Conservation (phyloP, 1,284 basidiomycete species). For the Ustilago shanxiensis region DNA sequence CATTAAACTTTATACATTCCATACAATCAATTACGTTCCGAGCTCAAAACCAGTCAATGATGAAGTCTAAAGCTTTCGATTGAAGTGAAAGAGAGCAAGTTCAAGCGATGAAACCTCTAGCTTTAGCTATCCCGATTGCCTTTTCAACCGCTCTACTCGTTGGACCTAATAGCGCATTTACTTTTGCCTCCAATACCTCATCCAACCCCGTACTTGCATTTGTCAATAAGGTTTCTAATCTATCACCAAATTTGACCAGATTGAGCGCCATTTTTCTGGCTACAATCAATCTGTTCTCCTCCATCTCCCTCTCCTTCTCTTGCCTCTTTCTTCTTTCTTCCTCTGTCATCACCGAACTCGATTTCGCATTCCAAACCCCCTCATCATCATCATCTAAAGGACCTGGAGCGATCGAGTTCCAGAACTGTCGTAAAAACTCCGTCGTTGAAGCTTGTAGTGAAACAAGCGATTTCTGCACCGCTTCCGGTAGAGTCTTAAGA, state of each 20-base stretch:
- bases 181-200: conserved; percentile 17
- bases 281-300: conserved; percentile 18
- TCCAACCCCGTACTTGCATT: conserved; percentile 16
- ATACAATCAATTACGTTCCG: background rate
- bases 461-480: conserved; percentile 82
- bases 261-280: conserved; percentile 44
- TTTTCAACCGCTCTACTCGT: conserved; percentile 25
- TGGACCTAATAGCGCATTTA: conserved; percentile 12
- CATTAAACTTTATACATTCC: background rate
- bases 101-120: conserved; percentile 9
- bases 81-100: background rate
- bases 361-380: conserved; percentile 2
- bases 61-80: too few relatives aligned
- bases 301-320: conserved; percentile 21
- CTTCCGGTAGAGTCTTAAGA: conserved; percentile 79
- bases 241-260: conserved; percentile 12
- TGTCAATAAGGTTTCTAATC: conserved; percentile 14
- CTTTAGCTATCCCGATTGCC: conserved; percentile 18
- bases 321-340: conserved; percentile 14
- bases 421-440: conserved; percentile 96
- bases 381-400: conserved; percentile 13
- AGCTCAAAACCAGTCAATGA: too few relatives aligned
- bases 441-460: conserved; percentile 91
- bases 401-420: conserved; percentile 84
- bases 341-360: background rate